Conservation (phyloP, 768 basidiomycete genomes). For the Kwoniella dejecticola region DNA sequence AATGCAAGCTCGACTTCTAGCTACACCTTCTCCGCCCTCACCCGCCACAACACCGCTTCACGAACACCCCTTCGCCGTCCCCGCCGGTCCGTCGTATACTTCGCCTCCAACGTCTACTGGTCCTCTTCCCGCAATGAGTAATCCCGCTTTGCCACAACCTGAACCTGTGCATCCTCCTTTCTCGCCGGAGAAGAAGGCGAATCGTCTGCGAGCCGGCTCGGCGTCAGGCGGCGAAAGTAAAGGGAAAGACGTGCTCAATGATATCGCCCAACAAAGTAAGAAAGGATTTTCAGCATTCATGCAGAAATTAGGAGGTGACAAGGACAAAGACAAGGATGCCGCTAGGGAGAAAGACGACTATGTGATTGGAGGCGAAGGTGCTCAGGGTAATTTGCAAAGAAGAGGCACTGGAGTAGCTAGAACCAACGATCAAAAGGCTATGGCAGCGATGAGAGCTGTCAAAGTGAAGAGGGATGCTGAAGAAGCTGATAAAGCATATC, state of each 20-base stretch:
- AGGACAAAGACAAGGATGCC: conserved; percentile 56
- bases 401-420: conserved; percentile 26
- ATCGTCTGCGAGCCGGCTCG: conserved; percentile 78
- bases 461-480: conserved; percentile 86
- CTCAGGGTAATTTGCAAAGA: conserved; percentile 30
- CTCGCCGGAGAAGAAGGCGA: conserved; percentile 59
- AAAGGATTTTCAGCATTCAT: conserved; percentile 83
- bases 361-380: background rate
- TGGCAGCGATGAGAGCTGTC: conserved; percentile 68
- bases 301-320: conserved; percentile 66
- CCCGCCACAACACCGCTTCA: conserved; percentile 31
- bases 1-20: conserved; percentile 51
- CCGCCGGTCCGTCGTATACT: conserved; percentile 10
- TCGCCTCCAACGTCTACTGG: conserved; percentile 26
- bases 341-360: conserved; percentile 63
- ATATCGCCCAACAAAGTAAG: conserved; percentile 88
- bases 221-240: conserved; percentile 59
- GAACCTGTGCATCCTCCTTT: conserved; percentile 10
- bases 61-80: conserved; percentile 29
- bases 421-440: conserved; percentile 21
- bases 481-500: conserved; percentile 86
- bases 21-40: conserved; percentile 35
- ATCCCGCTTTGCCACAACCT: conserved; percentile 8
- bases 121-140: conserved; percentile 14
- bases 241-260: conserved; percentile 63